Conservation (phyloP, 345 rosid genomes). For the Corchorus olitorius region DNA sequence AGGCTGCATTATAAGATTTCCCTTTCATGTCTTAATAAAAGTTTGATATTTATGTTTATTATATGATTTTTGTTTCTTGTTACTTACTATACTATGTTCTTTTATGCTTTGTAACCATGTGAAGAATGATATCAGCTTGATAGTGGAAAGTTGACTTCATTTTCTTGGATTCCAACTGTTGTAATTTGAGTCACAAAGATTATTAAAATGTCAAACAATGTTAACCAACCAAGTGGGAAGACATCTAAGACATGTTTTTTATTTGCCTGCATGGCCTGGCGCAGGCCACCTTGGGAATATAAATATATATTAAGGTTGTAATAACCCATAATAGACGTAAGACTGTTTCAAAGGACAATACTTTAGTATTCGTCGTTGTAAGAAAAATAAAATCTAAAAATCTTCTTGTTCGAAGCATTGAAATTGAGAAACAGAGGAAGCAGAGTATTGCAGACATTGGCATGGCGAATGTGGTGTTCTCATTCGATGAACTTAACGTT, state of each 20-base stretch:
- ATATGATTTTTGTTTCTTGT: conserved; percentile 8
- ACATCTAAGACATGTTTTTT: not conserved
- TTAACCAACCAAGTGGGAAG: no score
- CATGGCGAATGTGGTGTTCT: conserved; percentile 24
- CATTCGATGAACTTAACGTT: conserved; percentile 16
- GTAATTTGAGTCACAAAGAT: no score
- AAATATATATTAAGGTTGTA: conserved; percentile 2
- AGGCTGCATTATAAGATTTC: conserved; percentile 11
- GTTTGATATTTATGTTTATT: not conserved
- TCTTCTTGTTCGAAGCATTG: not conserved
- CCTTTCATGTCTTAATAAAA: conserved; percentile 1
- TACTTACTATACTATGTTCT: not conserved
- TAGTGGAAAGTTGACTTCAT: not conserved
- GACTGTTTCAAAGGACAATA: no score
- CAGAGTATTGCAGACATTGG: not conserved
- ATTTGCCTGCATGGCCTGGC: not conserved
- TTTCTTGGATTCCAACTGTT: no score
- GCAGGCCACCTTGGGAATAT: conserved; percentile 26
- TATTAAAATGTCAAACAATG: not conserved
- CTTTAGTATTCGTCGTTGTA: not conserved
- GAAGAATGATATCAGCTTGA: conserved; percentile 1
- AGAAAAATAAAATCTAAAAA: conserved; percentile 5
- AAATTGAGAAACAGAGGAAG: no score
- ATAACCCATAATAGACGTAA: not conserved
- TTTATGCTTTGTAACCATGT: not conserved